Evolutionary conservation across 1,284 basidiomycete genomes (phyloP), one percentile per base, ranked within the genome.

Genomic region (Naganishia cerealis): DNA sequence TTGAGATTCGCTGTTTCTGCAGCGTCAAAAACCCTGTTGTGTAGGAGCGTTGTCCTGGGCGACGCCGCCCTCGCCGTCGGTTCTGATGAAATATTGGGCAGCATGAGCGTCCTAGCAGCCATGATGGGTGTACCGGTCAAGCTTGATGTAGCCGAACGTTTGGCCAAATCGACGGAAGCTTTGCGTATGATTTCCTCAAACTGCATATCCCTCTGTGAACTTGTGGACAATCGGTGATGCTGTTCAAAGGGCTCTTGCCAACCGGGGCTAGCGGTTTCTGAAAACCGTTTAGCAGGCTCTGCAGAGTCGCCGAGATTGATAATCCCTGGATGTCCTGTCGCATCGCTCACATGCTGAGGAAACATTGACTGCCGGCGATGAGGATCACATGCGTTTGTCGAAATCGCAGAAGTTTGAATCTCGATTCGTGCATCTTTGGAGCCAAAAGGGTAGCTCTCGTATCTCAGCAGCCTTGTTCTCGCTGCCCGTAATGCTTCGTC

Each of bases 401-500:
- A 16, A 21, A 7, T 16, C 21, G 9, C 24, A n/a, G 21, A 9
- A 40, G 36, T 4, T 12, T 10, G 61, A 13, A 15, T 21, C 12
- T 7, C 24, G 10, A 33, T 13, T n/a, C 42, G 38, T 18, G 5
- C n/a, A 21, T 57, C 46, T 15, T 39, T 50, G 36, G 65, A 67
- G 9, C 56, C 65, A 26, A 67, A 67, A 38, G 65, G 65, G n/a
- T 67, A 67, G 21, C 54, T 57, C 29, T 67, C 56, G 21, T 57
- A 58, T n/a, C 65, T 43, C n/a, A 57, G 39, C 21, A 57, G 33
- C 16, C 65, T 50, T 24, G 65, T 39, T 21, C 50, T 18, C 3
- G 61, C 61, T 15, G 61, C 61, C 29, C 52, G 61, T 52, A 54
- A 18, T 29, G 61, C 61, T 52, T 63, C 61, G n/a, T 63, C 61